Evolutionary conservation across 2,329 filamentous ascomycete genomes (phyloP).

Genomic region (Phialemonium atrogriseum): DNA sequence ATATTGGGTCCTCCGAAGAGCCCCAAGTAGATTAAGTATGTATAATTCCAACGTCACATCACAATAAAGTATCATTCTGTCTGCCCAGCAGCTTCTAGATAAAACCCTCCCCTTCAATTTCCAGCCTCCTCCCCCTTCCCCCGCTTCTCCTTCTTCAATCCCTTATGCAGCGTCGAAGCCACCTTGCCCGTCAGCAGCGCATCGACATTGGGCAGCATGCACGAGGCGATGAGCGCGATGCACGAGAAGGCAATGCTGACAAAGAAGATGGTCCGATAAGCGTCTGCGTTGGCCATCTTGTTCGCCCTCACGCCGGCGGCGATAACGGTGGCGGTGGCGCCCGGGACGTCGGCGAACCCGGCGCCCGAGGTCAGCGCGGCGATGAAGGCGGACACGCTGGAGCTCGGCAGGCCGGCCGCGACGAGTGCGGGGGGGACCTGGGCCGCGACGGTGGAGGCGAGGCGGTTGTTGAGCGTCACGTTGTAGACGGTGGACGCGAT

Average conservation of each 20-base stretch:
- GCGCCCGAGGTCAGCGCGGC: background rate
- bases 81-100: too few species aligned
- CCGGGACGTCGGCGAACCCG: constrained; percentile 1
- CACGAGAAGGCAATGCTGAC: constrained; percentile 1
- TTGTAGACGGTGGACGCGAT: constrained; percentile 25
- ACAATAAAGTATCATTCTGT: too few species aligned
- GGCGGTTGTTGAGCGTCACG: constrained; percentile 22
- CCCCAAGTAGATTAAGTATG: too few species aligned
- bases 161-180: background rate
- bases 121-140: too few species aligned
- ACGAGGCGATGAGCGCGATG: constrained; percentile 2
- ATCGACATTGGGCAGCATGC: background rate
- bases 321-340: constrained; percentile 1
- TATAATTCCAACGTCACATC: too few species aligned
- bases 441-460: constrained; percentile 18
- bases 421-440: constrained; percentile 23
- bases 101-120: too few species aligned
- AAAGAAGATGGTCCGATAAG: constrained; percentile 2
- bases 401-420: constrained; percentile 19
- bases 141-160: too few species aligned
- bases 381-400: constrained; percentile 1
- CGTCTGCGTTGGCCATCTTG: constrained; percentile 2
- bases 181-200: background rate
- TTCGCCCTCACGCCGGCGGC: constrained; percentile 1
- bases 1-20: too few species aligned